phyloP scores from a whole-genome alignment of 345 rosid genomes.

The Cardamine chenopodiifolia region DNA sequence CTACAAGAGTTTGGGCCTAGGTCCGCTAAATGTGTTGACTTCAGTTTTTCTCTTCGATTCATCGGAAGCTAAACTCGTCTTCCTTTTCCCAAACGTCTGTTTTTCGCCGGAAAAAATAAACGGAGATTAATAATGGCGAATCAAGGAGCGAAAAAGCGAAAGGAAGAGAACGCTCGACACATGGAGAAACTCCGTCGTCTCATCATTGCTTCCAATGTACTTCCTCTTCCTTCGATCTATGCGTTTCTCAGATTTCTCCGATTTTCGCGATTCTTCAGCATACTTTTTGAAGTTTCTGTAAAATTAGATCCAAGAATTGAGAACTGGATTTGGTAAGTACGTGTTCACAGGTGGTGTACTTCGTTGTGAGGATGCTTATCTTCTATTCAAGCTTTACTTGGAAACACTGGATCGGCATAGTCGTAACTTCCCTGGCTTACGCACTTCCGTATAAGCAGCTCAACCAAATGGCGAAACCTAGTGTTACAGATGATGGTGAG shows the following conservation, averaged over 20 bases:
- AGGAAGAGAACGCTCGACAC: slow-evolving; percentile 11
- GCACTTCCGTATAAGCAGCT: slow-evolving; percentile 24
- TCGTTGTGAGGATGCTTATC: slow-evolving; percentile 4
- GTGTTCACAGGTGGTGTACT: neutral
- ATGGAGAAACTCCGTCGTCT: slow-evolving; percentile 1
- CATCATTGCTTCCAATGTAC: slow-evolving; percentile 15
- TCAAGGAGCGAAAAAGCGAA: slow-evolving; percentile 28
- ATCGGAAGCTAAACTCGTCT: neutral
- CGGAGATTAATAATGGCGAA: slow-evolving; percentile 2
- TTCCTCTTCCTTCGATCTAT: neutral
- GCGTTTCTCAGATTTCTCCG: neutral
- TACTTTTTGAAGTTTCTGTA: no score
- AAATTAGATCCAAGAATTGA: no score
- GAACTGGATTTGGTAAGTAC: neutral
- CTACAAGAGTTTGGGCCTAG: neutral
- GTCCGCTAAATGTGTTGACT: neutral
- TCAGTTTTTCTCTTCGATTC: neutral
- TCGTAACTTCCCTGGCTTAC: slow-evolving; percentile 8
- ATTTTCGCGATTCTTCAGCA: neutral
- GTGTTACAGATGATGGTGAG: slow-evolving; percentile 24
- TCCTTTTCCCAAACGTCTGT: neutral
- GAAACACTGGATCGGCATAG: slow-evolving; percentile 20
- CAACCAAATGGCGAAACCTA: slow-evolving; percentile 17
- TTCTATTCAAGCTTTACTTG: slow-evolving; percentile 24
- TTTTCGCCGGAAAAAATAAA: neutral